Evolutionary conservation across 192 early-diverging fungal species (phyloP), one percentile per base, ranked within the genome.

Genomic region (Oehlia diaphana): DNA sequence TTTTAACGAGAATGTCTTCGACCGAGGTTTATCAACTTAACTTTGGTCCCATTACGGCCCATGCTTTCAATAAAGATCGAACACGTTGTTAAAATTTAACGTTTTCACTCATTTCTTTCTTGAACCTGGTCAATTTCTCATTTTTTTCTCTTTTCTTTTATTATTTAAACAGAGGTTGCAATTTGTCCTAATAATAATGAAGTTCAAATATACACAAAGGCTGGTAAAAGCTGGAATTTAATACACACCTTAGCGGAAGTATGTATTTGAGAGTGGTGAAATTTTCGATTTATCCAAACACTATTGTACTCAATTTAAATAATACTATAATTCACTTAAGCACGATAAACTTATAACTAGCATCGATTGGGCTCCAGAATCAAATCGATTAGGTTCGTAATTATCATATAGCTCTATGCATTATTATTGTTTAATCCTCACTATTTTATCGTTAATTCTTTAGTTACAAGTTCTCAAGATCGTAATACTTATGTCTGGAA

Each of bases 401-500:
- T 33, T 50, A 58, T 65, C 21, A 31, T 31, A 61, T 72, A 72
- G 3, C 23, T 72, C 2, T 10, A 31, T 42, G 39, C 19, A 62
- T 19, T 39, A 3, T 64, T 19, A 19, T 21, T 28, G 6, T 1
- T 16, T 73, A 14, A 14, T 14, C 58, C 39, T 73, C n/a, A 44
- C 26, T 12, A 50, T 73, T 65, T 21, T 2, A 13, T 65, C 9
- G 28, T 21, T 63, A 5, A 49, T 42, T 26, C 23, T 33, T 16
- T 74, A 77, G 98, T 99, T 14, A 95, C 96, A 47, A 97, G 97
- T 87, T 97, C 96, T 61, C 98, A 99, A 88, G 98, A 99, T 87
- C 91, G 96, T 77, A 99, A 99, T 81, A 97, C 97, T 28, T 99
- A 99, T 83, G 98, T 99, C 50, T 99, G 98, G 98, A 93, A 89